A percentile compares a stretch with the other conserved stretches of the same genome.
Conservation (phyloP, 116 monocot species). For the Dioscorea cayenensis region DNA sequence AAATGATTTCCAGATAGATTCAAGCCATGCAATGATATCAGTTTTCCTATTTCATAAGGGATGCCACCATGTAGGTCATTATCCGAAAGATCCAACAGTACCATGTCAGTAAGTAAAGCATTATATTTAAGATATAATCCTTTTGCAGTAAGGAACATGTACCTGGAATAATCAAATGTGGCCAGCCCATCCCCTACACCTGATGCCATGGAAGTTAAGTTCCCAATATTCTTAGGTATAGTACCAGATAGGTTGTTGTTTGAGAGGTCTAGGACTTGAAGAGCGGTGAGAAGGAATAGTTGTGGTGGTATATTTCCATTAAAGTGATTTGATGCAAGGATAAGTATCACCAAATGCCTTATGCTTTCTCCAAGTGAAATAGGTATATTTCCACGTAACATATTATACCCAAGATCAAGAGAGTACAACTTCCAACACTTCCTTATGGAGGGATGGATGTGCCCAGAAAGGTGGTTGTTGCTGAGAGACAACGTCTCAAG, state of each 20-base stretch:
- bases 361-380: background rate
- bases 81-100: background rate
- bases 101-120: background rate
- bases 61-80: constrained; percentile 16
- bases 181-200: background rate
- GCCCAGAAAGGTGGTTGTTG: constrained; percentile 9
- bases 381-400: constrained; percentile 10
- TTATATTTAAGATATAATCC: background rate
- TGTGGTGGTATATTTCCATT: constrained; percentile 6
- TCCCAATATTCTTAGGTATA: background rate
- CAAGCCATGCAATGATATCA: constrained; percentile 3
- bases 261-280: constrained; percentile 2
- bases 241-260: background rate
- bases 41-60: constrained; percentile 8
- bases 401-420: constrained; percentile 13
- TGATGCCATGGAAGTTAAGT: background rate
- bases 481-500: background rate
- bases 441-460: background rate
- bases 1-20: constrained; percentile 7
- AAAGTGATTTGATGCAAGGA: constrained; percentile 14
- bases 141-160: background rate
- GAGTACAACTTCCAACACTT: background rate
- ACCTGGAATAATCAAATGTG: background rate
- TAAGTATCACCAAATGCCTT: background rate
- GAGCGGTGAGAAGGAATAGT: constrained; percentile 1